These are phyloP conservation scores for Flueggea neowawraea DNA, from an alignment of 441 rosid species.

Conservation along the genomic window DNA sequence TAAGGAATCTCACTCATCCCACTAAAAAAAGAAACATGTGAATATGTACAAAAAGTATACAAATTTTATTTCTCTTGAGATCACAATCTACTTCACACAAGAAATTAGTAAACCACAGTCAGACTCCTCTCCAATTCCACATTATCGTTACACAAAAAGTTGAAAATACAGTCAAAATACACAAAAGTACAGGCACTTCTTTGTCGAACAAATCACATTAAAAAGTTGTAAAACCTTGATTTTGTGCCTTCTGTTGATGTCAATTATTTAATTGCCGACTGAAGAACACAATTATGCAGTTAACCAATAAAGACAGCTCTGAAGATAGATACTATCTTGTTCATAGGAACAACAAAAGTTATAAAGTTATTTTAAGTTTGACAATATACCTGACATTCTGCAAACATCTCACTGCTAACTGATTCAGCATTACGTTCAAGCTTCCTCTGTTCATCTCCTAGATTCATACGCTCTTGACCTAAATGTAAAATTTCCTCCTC, in stretches of 20 bases:
- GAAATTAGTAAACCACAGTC: neutral
- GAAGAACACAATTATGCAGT: too few species aligned
- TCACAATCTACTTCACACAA: neutral
- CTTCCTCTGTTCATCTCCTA: conserved; percentile 85
- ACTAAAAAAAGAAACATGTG: neutral
- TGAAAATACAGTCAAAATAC: neutral
- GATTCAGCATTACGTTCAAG: conserved; percentile 97
- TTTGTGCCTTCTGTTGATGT: neutral
- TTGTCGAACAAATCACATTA: neutral
- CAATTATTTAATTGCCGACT: neutral
- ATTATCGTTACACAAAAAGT: neutral
- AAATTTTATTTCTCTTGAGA: neutral
- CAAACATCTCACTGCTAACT: conserved; percentile 93
- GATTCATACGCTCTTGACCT: conserved; percentile 49
- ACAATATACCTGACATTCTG: conserved; percentile 81
- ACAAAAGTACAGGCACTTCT: neutral
- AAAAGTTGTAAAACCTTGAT: neutral
- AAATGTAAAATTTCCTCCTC: conserved; percentile 72
- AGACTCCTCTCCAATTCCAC: neutral
- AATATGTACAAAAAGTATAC: neutral
- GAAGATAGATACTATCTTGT: too few species aligned
- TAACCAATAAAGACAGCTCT: too few species aligned
- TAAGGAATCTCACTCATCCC: neutral
- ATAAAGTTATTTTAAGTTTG: too few species aligned
- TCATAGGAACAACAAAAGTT: too few species aligned